phyloP scores from a whole-genome alignment of 2,329 filamentous ascomycete species.

The Orbilia brochopaga region DNA sequence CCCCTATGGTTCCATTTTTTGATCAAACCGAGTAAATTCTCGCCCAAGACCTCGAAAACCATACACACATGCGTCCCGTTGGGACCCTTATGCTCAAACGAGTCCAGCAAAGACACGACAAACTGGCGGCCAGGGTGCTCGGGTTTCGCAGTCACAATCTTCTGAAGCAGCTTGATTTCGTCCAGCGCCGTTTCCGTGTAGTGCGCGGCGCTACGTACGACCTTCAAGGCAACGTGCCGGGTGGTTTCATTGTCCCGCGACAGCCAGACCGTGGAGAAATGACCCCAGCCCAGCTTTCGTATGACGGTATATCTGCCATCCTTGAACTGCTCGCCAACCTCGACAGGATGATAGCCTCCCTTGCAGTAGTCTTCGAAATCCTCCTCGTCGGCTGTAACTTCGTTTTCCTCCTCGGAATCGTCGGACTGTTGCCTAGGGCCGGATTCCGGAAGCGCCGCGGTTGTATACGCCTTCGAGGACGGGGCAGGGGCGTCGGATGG shows the following conservation, averaged over 20 bases:
- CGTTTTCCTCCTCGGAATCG: conserved; percentile 80
- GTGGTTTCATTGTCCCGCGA: conserved; percentile 81
- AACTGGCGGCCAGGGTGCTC: conserved; percentile 92
- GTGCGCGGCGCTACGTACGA: conserved; percentile 94
- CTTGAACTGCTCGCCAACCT: conserved; percentile 95
- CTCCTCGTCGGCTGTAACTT: conserved; percentile 96
- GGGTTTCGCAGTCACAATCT: conserved; percentile 93
- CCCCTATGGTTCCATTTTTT: conserved; percentile 91
- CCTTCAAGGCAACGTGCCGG: conserved; percentile 96
- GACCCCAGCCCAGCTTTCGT: conserved; percentile 84
- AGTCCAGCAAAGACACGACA: conserved; percentile 89
- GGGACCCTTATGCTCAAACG: conserved; percentile 95
- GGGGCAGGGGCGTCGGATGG: conserved; percentile 63
- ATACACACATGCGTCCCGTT: conserved; percentile 98
- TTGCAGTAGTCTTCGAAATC: conserved; percentile 99
- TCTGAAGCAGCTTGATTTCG: conserved; percentile 97
- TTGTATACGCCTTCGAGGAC: conserved; percentile 60
- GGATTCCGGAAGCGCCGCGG: conserved; percentile 60
- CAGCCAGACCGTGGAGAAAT: conserved; percentile 60
- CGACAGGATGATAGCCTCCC: conserved; percentile 94
- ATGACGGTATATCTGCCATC: conserved; percentile 93
- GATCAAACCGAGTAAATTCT: conserved; percentile 71
- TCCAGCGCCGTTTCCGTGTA: conserved; percentile 99
- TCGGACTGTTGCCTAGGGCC: conserved; percentile 71
- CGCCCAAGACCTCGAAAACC: conserved; percentile 99